phyloP scores from a whole-genome alignment of 495 filamentous ascomycete species.

The Poronia punctata region DNA sequence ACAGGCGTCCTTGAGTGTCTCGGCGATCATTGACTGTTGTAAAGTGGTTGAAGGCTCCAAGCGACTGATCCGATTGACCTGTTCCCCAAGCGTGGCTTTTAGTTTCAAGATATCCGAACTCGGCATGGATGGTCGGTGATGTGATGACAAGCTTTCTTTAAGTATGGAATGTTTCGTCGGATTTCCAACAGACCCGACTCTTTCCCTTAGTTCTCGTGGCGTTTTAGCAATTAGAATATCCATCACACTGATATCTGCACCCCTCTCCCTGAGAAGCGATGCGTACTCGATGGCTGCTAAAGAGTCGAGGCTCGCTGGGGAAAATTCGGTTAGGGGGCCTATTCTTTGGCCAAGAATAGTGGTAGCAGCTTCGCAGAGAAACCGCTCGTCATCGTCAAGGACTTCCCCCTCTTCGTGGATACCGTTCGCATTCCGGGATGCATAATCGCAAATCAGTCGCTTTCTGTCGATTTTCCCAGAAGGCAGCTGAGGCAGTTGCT shows the following conservation, averaged over 20 bases:
- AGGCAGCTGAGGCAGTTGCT: slow-evolving; percentile 59
- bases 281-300: slow-evolving; percentile 61
- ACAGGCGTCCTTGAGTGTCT: slow-evolving; percentile 46
- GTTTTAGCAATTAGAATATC: slow-evolving; percentile 52
- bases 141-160: neutral
- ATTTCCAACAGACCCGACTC: neutral
- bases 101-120: slow-evolving; percentile 5
- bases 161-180: neutral
- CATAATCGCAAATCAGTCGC: slow-evolving; percentile 51
- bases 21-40: slow-evolving; percentile 70
- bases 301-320: slow-evolving; percentile 61
- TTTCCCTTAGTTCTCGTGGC: slow-evolving; percentile 13
- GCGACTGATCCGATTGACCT: slow-evolving; percentile 35
- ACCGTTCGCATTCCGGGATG: slow-evolving; percentile 10
- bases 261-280: slow-evolving; percentile 47
- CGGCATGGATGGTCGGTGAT: neutral
- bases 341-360: slow-evolving; percentile 39
- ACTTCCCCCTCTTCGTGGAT: slow-evolving; percentile 9
- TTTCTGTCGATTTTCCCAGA: slow-evolving; percentile 75
- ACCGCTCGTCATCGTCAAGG: slow-evolving; percentile 33
- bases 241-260: slow-evolving; percentile 44
- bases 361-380: slow-evolving; percentile 41
- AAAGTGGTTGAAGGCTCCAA: slow-evolving; percentile 59
- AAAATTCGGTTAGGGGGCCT: slow-evolving; percentile 36
- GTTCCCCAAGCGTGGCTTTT: slow-evolving; percentile 16